These are phyloP conservation scores for Phalaenopsis aphrodite DNA, from an alignment of 106 monocot species.

Conservation along the genomic window DNA sequence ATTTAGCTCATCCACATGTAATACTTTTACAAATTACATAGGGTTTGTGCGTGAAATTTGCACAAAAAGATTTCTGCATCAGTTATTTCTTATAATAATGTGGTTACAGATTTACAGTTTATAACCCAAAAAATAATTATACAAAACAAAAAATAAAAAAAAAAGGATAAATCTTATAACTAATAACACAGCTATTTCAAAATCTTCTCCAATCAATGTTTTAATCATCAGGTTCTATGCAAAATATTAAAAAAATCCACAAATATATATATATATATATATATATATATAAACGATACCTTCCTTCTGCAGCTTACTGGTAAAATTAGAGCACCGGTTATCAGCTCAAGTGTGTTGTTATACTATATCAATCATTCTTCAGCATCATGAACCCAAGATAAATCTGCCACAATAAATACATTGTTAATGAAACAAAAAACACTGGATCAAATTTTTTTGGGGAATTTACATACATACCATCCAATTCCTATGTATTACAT, in stretches of 20 bases:
- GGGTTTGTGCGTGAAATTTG: too few relatives aligned
- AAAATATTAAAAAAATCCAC: not conserved
- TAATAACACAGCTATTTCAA: too few relatives aligned
- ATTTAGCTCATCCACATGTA: too few relatives aligned
- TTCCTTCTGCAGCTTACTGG: not conserved
- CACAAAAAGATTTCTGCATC: too few relatives aligned
- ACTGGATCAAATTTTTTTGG: too few relatives aligned
- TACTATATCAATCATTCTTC: slow-evolving; percentile 24
- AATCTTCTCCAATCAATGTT: too few relatives aligned
- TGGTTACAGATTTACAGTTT: slow-evolving; percentile 15
- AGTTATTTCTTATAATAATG: not conserved
- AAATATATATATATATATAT: not conserved
- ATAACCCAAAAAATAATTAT: slow-evolving; percentile 10
- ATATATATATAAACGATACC: not conserved
- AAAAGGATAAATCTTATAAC: not conserved
- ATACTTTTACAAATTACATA: too few relatives aligned
- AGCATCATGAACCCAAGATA: slow-evolving; percentile 27
- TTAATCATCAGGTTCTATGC: too few relatives aligned
- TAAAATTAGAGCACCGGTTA: not conserved
- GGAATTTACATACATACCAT: too few relatives aligned
- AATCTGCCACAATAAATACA: slow-evolving; percentile 14
- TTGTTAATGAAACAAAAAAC: too few relatives aligned
- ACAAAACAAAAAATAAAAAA: not conserved
- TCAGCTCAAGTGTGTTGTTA: not conserved
- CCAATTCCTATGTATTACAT: too few relatives aligned